Conservation (phyloP, 352 stramenopile genomes). For the Blastocystis sp. region DNA sequence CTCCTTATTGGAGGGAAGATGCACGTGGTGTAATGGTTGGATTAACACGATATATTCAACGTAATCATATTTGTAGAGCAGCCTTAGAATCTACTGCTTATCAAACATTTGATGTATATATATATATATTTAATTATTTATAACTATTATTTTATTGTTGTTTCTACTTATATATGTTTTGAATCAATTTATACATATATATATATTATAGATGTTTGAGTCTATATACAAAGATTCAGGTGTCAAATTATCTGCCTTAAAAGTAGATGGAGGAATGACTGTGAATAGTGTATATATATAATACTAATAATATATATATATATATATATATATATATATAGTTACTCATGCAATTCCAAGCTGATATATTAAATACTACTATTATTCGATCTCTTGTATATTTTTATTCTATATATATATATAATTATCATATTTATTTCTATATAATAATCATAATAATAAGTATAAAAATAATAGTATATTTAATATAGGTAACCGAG, state of each 20-base stretch:
- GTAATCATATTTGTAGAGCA: slow-evolving; percentile 77
- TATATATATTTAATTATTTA: slow-evolving; percentile 43
- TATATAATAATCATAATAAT: too few relatives aligned
- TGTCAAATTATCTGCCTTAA: slow-evolving; percentile 64
- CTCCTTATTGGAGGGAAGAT: slow-evolving; percentile 80
- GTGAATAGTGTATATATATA: slow-evolving; percentile 70
- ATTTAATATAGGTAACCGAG: slow-evolving; percentile 74
- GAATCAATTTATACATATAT: too few relatives aligned
- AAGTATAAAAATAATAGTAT: too few relatives aligned
- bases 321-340: neutral
- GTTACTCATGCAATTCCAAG: slow-evolving; percentile 88
- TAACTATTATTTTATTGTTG: too few relatives aligned
- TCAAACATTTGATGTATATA: slow-evolving; percentile 76
- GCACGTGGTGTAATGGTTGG: slow-evolving; percentile 83
- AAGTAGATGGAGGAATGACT: slow-evolving; percentile 90
- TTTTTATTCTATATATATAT: too few relatives aligned
- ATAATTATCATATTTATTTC: too few relatives aligned
- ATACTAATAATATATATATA: too few relatives aligned
- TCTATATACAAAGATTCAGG: slow-evolving; percentile 72
- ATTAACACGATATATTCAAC: slow-evolving; percentile 74
- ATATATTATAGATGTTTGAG: too few relatives aligned
- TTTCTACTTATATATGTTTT: too few relatives aligned
- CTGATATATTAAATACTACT: slow-evolving; percentile 72
- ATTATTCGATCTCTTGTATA: slow-evolving; percentile 77
- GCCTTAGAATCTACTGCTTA: slow-evolving; percentile 82